Evolutionary conservation across 1,284 basidiomycete genomes (phyloP).

Genomic region (Cutaneotrichosporon sp.): DNA sequence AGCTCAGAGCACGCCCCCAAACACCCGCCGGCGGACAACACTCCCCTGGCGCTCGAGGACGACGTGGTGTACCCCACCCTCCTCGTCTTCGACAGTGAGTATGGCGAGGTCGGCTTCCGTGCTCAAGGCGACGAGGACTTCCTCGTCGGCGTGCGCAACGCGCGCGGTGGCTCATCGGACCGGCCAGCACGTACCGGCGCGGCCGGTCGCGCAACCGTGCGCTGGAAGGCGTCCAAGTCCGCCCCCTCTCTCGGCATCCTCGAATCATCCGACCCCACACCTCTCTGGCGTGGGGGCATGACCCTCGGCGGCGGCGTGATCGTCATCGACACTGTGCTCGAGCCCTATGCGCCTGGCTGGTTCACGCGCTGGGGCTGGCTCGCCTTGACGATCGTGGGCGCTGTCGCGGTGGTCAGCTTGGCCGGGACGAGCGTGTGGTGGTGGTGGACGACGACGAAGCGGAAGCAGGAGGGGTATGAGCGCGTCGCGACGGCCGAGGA

Average conservation of each 20-base stretch:
- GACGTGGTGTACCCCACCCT: conserved; percentile 73
- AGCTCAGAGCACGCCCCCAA: conserved; percentile 5
- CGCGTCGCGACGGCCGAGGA: conserved; percentile 16
- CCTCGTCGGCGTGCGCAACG: conserved; percentile 87
- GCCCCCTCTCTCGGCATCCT: background rate
- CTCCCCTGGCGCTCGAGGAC: conserved; percentile 71
- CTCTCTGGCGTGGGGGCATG: conserved; percentile 49
- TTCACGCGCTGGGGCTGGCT: conserved; percentile 60
- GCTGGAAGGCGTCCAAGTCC: conserved; percentile 37
- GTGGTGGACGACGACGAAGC: conserved; percentile 51
- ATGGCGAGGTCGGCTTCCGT: conserved; percentile 79
- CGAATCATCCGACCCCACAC: background rate
- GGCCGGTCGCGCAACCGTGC: conserved; percentile 76
- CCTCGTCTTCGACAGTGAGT: conserved; percentile 63
- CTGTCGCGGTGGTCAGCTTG: conserved; percentile 62
- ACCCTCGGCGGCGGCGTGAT: conserved; percentile 75
- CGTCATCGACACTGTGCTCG: conserved; percentile 76
- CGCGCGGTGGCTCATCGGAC: conserved; percentile 63
- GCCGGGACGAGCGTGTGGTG: conserved; percentile 64
- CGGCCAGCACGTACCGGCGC: conserved; percentile 62
- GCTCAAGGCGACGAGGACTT: conserved; percentile 58
- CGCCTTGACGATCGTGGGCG: conserved; percentile 56
- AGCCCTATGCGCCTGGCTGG: conserved; percentile 84
- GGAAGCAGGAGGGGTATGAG: conserved; percentile 20
- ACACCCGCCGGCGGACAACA: conserved; percentile 44